Evolutionary conservation across 2,329 filamentous ascomycete genomes (phyloP), one percentile per base, ranked within the genome.

Genomic region (Niveomyces coronatus): DNA sequence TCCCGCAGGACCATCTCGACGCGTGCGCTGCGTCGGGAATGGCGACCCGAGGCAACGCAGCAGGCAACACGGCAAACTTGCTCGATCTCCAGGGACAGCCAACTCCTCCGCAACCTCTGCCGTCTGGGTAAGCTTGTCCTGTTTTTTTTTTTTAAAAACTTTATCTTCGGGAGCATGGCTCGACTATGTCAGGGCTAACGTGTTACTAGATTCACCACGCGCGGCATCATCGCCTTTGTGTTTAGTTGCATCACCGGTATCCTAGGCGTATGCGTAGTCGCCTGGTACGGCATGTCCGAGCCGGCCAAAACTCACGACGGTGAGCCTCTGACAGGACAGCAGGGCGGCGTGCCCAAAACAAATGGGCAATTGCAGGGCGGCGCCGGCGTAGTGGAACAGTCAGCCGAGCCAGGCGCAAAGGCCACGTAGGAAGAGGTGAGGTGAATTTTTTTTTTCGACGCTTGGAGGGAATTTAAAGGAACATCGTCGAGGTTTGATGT

Each of bases 141-240:
- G 16, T 5, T 4, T 13, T 3, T 14, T 31, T 19, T 15, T 15
- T 18, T 24, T 30, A 14, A 9, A 28, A 10, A n/a, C n/a, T n/a
- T n/a, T n/a, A n/a, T n/a, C n/a, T n/a, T n/a, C n/a, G n/a, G n/a
- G n/a, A n/a, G n/a, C n/a, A n/a, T n/a, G n/a, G n/a, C n/a, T n/a
- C n/a, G n/a, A n/a, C n/a, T n/a, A n/a, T n/a, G n/a, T n/a, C n/a
- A n/a, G n/a, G n/a, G 24, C 35, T 48, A 17, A 41, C 35, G 26
- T 14, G 3, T 15, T 9, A 20, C 3, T 24, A 69, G 68, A 1
- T 87, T 88, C 54, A 85, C 79, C 0, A 56, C 76, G 0, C 68
- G 70, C 24, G 85, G 85, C 7, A 82, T 83, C 30, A 71, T 86
- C 2, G 85, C 85, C 9, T 60, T 91, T 47, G 78, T 79, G 3